These are phyloP conservation scores for Candida glucosophila DNA, from an alignment of 1,139 yeast genomes.

Conservation along the genomic window DNA sequence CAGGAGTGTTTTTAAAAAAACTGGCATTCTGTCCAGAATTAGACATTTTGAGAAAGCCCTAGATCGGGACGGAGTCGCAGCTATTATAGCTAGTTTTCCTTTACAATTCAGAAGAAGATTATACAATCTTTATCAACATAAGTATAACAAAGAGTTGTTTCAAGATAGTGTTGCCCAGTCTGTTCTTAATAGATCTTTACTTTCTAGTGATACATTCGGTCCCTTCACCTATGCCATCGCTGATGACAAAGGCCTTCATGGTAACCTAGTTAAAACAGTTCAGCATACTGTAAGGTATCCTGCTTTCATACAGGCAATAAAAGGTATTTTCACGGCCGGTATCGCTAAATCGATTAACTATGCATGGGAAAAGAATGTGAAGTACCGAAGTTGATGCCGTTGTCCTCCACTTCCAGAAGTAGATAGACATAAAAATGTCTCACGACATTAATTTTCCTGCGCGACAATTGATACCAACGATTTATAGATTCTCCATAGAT, in stretches of 20 bases:
- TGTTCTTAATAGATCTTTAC: slow-evolving; percentile 3
- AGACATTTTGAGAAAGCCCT: slow-evolving; percentile 12
- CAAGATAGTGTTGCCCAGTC: slow-evolving; percentile 13
- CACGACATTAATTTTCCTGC: too few species aligned
- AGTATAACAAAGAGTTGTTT: slow-evolving; percentile 14
- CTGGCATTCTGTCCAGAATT: slow-evolving; percentile 12
- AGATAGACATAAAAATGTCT: too few species aligned
- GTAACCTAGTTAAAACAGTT: slow-evolving; percentile 37
- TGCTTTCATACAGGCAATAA: slow-evolving; percentile 65
- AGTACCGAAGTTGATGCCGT: slow-evolving; percentile 9
- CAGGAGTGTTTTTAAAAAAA: too few species aligned
- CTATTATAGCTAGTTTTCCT: slow-evolving; percentile 39
- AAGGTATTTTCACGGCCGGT: slow-evolving; percentile 88
- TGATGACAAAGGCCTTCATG: slow-evolving; percentile 17
- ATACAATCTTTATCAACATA: slow-evolving; percentile 29
- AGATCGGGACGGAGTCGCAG: slow-evolving; percentile 13
- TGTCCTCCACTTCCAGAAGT: too few species aligned
- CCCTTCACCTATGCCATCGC: slow-evolving; percentile 11
- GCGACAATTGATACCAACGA: too few species aligned
- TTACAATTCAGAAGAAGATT: slow-evolving; percentile 39
- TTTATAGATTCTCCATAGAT: too few species aligned
- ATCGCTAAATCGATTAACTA: slow-evolving; percentile 60
- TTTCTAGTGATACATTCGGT: not conserved
- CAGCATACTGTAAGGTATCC: slow-evolving; percentile 58
- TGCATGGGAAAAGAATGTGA: slow-evolving; percentile 62